phyloP scores from a whole-genome alignment of 768 basidiomycete species.

The Mycena latifolia region DNA sequence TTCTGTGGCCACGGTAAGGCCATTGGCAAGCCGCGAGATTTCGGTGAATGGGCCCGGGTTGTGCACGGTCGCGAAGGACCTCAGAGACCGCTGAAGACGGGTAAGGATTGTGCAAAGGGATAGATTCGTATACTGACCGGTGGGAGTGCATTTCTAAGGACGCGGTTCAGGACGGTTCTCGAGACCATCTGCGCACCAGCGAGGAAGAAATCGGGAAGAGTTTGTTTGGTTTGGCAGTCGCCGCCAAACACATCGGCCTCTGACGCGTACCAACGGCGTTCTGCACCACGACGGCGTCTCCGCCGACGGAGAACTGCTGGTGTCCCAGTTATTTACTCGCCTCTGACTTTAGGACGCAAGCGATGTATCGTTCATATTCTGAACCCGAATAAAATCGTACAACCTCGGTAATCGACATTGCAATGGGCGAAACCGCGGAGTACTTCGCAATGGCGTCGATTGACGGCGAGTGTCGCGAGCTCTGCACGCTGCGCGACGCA shows the following conservation, averaged over 20 bases:
- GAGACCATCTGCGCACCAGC: slow-evolving; percentile 44
- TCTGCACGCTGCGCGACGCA: not conserved
- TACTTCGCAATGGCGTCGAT: slow-evolving; percentile 94
- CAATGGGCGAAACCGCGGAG: slow-evolving; percentile 86
- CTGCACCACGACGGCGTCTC: not conserved
- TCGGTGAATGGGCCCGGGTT: slow-evolving; percentile 85
- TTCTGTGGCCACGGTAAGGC: slow-evolving; percentile 95
- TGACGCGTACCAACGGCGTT: no score
- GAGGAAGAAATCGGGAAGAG: slow-evolving; percentile 21
- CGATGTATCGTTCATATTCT: slow-evolving; percentile 88
- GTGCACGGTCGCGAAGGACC: slow-evolving; percentile 82
- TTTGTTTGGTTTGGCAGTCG: no score
- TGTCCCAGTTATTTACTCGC: not conserved
- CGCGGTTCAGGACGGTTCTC: slow-evolving; percentile 45
- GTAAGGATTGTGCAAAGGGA: not conserved
- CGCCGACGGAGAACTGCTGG: slow-evolving; percentile 53
- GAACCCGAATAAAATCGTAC: slow-evolving; percentile 88
- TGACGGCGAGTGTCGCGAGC: slow-evolving; percentile 75
- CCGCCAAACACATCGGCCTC: no score
- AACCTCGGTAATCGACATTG: slow-evolving; percentile 90
- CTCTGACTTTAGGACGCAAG: slow-evolving; percentile 58
- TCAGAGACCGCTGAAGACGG: slow-evolving; percentile 62
- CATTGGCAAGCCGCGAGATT: slow-evolving; percentile 93
- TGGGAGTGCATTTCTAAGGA: slow-evolving; percentile 46
- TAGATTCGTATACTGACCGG: slow-evolving; percentile 45